These are phyloP conservation scores for Myriosclerotinia duriaeana DNA, from an alignment of 2,329 filamentous ascomycete species.

Conservation along the genomic window DNA sequence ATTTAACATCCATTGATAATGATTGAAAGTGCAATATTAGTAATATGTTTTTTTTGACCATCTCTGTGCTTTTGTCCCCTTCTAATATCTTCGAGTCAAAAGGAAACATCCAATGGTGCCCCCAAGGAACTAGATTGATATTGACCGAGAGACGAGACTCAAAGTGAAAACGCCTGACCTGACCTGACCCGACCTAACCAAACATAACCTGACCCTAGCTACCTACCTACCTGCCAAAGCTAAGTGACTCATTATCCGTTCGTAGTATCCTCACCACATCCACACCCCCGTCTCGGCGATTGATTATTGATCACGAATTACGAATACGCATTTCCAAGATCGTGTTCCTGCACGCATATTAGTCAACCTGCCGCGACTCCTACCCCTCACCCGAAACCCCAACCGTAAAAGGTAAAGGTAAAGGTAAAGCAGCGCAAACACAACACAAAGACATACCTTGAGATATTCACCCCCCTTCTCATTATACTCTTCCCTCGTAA, in stretches of 20 bases:
- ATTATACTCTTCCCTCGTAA: constrained; percentile 78
- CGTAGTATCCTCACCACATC: background rate
- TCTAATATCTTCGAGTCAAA: background rate
- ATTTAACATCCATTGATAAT: background rate
- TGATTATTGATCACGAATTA: constrained; percentile 11
- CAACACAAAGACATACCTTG: constrained; percentile 54
- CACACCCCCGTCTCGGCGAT: too few species aligned
- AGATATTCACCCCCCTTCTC: constrained; percentile 95
- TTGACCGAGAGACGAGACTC: background rate
- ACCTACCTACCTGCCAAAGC: too few species aligned
- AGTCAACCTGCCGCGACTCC: background rate
- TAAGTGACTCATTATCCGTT: background rate
- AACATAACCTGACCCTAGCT: background rate
- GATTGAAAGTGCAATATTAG: background rate
- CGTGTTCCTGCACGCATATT: constrained; percentile 55
- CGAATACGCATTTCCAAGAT: constrained; percentile 62
- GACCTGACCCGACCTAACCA: background rate
- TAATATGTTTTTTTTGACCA: too few species aligned
- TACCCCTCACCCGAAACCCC: background rate
- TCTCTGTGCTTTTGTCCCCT: background rate
- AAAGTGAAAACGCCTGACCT: constrained; percentile 1
- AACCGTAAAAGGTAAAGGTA: background rate
- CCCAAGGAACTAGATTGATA: background rate
- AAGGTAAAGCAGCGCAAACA: background rate
- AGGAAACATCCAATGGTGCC: background rate